These are phyloP conservation scores for Inosperma sp. DNA, from an alignment of 768 basidiomycete species.

Conservation along the genomic window DNA sequence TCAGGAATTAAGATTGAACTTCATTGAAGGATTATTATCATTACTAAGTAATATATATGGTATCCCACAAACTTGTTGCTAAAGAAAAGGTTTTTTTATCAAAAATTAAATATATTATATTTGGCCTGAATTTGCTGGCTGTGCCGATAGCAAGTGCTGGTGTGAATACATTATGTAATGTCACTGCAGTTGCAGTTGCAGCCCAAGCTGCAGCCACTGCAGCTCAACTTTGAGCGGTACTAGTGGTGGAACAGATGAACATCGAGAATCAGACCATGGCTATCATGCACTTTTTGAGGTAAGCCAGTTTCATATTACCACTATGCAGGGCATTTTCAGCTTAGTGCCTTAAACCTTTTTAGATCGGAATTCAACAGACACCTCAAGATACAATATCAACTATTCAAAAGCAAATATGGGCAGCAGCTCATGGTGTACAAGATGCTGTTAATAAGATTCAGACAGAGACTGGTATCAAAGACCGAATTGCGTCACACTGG, in stretches of 20 bases:
- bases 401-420: slow-evolving; percentile 5
- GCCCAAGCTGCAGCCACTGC: too few relatives aligned
- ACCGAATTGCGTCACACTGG: slow-evolving; percentile 30
- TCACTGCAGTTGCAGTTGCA: too few relatives aligned
- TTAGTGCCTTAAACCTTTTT: background rate
- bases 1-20: too few relatives aligned
- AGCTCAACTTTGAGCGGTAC: too few relatives aligned
- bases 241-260: slow-evolving; percentile 26
- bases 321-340: slow-evolving; percentile 20
- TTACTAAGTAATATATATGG: too few relatives aligned
- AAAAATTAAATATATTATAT: too few relatives aligned
- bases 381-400: background rate
- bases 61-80: too few relatives aligned
- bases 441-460: slow-evolving; percentile 17
- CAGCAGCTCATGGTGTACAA: slow-evolving; percentile 6
- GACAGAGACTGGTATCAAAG: slow-evolving; percentile 30
- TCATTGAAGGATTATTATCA: too few relatives aligned
- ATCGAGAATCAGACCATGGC: slow-evolving; percentile 27
- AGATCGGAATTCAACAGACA: background rate
- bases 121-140: too few relatives aligned
- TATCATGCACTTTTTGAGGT: slow-evolving; percentile 29
- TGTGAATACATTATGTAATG: too few relatives aligned
- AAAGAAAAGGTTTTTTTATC: too few relatives aligned
- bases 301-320: slow-evolving; percentile 23
- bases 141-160: too few relatives aligned